Percentiles rank a stretch among this genome's conserved stretches.
phyloP scores from a whole-genome alignment of 75 land plant genomes.

The Sequoia sempervirens region DNA sequence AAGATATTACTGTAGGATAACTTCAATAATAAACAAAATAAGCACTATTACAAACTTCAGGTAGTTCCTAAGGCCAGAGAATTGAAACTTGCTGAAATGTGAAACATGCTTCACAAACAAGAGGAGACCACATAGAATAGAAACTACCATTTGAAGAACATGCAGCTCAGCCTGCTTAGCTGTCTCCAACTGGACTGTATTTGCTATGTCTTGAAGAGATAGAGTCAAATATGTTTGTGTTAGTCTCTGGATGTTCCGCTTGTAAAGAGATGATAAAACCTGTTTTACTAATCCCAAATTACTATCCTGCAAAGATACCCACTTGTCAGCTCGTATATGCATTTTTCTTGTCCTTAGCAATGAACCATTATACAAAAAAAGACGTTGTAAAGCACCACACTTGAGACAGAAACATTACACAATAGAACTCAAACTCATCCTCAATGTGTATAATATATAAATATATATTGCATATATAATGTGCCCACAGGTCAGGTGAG shows the following conservation, averaged over 20 bases:
- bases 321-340: background rate
- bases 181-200: conserved; percentile 71
- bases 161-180: conserved; percentile 94
- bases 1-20: background rate
- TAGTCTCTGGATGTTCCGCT: conserved; percentile 90
- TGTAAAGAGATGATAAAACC: conserved; percentile 85
- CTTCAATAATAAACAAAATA: background rate
- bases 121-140: conserved; percentile 1
- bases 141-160: conserved; percentile 92
- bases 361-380: background rate
- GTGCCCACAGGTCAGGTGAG: background rate
- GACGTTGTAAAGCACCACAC: background rate
- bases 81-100: background rate
- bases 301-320: conserved; percentile 62
- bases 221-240: conserved; percentile 96
- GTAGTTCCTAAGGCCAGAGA: background rate
- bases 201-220: conserved; percentile 96
- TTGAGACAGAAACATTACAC: background rate
- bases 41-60: background rate
- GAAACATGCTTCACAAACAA: background rate
- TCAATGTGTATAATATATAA: background rate
- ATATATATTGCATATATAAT: background rate
- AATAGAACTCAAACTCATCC: background rate
- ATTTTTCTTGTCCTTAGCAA: background rate
- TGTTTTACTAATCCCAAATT: conserved; percentile 95